Conservation (phyloP, 805 yeast genomes). For the Candida alai region DNA sequence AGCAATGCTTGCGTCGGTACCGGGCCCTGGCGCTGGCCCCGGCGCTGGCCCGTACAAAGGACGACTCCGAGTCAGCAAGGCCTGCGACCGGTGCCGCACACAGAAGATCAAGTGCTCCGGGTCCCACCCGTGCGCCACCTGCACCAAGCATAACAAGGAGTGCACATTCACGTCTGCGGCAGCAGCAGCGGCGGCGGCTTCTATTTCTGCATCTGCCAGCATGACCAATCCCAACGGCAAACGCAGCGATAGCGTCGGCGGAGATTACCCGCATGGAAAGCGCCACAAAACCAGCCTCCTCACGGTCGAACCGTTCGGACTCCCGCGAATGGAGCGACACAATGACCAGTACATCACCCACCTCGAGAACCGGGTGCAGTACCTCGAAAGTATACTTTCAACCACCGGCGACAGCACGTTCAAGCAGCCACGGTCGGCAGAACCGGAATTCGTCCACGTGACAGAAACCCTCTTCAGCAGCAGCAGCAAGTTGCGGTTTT, state of each 20-base stretch:
- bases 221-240: not conserved
- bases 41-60: slow-evolving; percentile 7
- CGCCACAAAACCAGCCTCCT: slow-evolving; percentile 11
- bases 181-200: not conserved
- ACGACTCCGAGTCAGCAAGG: slow-evolving; percentile 45
- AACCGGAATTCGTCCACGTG: slow-evolving; percentile 19
- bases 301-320: slow-evolving; percentile 15
- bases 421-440: slow-evolving; percentile 13
- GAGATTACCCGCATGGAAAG: slow-evolving; percentile 8
- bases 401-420: slow-evolving; percentile 12
- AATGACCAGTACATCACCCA: slow-evolving; percentile 24
- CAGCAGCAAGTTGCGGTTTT: slow-evolving; percentile 43
- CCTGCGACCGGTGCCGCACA: slow-evolving; percentile 53
- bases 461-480: slow-evolving; percentile 19
- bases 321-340: slow-evolving; percentile 16
- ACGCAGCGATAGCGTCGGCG: not conserved
- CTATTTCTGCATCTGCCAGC: too few species aligned
- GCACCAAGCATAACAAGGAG: slow-evolving; percentile 34
- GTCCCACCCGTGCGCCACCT: slow-evolving; percentile 45
- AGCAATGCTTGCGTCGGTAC: not conserved
- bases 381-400: slow-evolving; percentile 32
- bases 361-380: slow-evolving; percentile 38
- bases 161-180: slow-evolving; percentile 22
- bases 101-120: slow-evolving; percentile 60
- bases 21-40: not conserved